Percentiles rank a stretch among this genome's conserved stretches.
phyloP scores from a whole-genome alignment of 2,329 filamentous ascomycete genomes.

The Hymenoscyphus scutula region DNA sequence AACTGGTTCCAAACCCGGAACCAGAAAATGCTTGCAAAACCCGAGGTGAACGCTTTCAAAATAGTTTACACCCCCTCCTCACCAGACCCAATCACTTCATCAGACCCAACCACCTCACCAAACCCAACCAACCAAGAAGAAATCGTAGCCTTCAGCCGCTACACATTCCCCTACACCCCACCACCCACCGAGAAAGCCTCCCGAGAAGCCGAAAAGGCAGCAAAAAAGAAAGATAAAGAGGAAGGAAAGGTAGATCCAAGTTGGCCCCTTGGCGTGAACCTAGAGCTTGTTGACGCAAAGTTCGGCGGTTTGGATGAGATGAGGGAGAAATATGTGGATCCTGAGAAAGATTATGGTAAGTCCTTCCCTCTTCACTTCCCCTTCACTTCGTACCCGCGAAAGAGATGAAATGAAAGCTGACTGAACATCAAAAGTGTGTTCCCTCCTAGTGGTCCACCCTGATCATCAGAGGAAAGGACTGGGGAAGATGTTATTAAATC shows the following conservation, averaged over 20 bases:
- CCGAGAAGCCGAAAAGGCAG: conserved; percentile 12
- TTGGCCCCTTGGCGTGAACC: conserved; percentile 36
- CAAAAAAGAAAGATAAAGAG: conserved; percentile 7
- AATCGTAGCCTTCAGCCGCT: conserved; percentile 38
- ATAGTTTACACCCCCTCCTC: too few relatives aligned
- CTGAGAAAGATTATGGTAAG: conserved; percentile 38
- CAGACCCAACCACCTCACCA: conserved; percentile 27
- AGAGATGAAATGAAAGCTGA: conserved; percentile 9
- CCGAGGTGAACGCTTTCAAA: conserved; percentile 36
- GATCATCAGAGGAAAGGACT: conserved; percentile 39
- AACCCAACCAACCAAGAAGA: too few relatives aligned
- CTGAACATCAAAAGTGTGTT: conserved; percentile 35
- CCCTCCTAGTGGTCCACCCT: conserved; percentile 39
- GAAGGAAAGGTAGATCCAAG: conserved; percentile 16
- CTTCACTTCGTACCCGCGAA: neutral
- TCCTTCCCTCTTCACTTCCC: neutral
- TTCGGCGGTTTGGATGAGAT: conserved; percentile 33
- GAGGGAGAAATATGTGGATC: conserved; percentile 34
- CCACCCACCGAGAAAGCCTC: conserved; percentile 21
- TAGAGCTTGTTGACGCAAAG: conserved; percentile 33
- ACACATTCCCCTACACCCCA: conserved; percentile 36
- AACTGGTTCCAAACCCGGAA: conserved; percentile 37
- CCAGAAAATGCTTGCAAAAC: conserved; percentile 32
- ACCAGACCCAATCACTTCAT: too few relatives aligned
- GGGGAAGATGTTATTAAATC: conserved; percentile 36